Evolutionary conservation across 345 rosid species (phyloP), one percentile per base, ranked within the genome.

Genomic region (Eucalyptus paniculata): DNA sequence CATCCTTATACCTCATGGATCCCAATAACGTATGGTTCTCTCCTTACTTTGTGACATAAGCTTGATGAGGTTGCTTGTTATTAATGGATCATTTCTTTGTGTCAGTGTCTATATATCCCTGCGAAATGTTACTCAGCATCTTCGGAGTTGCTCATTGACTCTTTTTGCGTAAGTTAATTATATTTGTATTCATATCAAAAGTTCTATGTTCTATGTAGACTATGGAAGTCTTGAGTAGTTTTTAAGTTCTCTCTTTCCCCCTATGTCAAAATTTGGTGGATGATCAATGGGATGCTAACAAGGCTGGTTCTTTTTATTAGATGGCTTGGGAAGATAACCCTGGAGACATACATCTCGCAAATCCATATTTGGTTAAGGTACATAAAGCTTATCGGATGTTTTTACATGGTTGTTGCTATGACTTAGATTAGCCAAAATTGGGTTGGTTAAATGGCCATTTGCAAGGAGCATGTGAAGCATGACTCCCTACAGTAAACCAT

Each of bases 1-100:
- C 99, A 98, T 92, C 99, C 99, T 86, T 98, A 97, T 90, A 98
- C 99, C 86, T 98, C 99, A 11, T 98, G 99, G 99, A 98, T 98
- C 91, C 99, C 99, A 54, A 96, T 98, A 88, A 97, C 99, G 99
- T 98, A 95, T 21, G 97, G 51, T 82, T 88, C 90, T 49, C 87
- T 81, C 89, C 82, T 28, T 87, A 91, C 47, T 50, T 40, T 32
- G 90, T 40, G 62, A 34, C 67, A 86, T 62, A 12, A 28, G 37
- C 53, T 85, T 88, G 91, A 53, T 30, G 26, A 85, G 49, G 81
- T 51, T 60, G 24, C 12, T 87, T 91, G 53, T 45, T 87, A 47
- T 56, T 26, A 45, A 17, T 77, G 80, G 40, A 37, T 91, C 81
- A 32, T 45, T 89, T 88, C 65, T 88, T 87, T 93, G 92, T 86